Evolutionary conservation across 1,284 basidiomycete genomes (phyloP).

Genomic region (Tilletiaria anomala): DNA sequence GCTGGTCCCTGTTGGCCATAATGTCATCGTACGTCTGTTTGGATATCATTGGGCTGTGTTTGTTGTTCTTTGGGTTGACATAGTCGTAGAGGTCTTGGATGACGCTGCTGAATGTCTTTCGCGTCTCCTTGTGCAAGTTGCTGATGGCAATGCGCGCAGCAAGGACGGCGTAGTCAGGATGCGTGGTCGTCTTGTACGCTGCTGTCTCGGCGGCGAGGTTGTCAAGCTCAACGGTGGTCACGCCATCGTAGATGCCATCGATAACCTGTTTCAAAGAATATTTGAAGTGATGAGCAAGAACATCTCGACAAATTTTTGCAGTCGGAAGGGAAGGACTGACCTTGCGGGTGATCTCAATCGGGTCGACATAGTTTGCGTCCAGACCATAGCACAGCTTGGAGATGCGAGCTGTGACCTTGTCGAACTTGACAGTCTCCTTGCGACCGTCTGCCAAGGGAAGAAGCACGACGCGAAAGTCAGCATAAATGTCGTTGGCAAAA

Average conservation of each 20-base stretch:
- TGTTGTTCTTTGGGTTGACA: slow-evolving; percentile 86
- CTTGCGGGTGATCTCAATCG: slow-evolving; percentile 55
- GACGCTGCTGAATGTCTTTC: slow-evolving; percentile 87
- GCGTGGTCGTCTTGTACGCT: slow-evolving; percentile 80
- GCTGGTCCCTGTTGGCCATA: slow-evolving; percentile 61
- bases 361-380: slow-evolving; percentile 80
- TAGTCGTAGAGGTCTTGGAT: slow-evolving; percentile 81
- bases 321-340: slow-evolving; percentile 4
- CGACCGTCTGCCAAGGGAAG: slow-evolving; percentile 2
- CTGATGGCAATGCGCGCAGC: slow-evolving; percentile 97
- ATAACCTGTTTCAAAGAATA: slow-evolving; percentile 70
- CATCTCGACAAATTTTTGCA: neutral
- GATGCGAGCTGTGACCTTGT: slow-evolving; percentile 53
- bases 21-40: slow-evolving; percentile 72
- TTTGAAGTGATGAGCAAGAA: neutral
- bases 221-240: slow-evolving; percentile 93
- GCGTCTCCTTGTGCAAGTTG: slow-evolving; percentile 98
- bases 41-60: slow-evolving; percentile 76
- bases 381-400: slow-evolving; percentile 95
- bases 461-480: neutral
- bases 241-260: slow-evolving; percentile 82
- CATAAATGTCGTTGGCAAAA: neutral
- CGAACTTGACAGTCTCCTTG: slow-evolving; percentile 16
- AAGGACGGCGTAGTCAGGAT: slow-evolving; percentile 94
- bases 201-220: slow-evolving; percentile 69